These are phyloP conservation scores for Rhodofomes roseus DNA, from an alignment of 1,284 basidiomycete species.

Conservation along the genomic window DNA sequence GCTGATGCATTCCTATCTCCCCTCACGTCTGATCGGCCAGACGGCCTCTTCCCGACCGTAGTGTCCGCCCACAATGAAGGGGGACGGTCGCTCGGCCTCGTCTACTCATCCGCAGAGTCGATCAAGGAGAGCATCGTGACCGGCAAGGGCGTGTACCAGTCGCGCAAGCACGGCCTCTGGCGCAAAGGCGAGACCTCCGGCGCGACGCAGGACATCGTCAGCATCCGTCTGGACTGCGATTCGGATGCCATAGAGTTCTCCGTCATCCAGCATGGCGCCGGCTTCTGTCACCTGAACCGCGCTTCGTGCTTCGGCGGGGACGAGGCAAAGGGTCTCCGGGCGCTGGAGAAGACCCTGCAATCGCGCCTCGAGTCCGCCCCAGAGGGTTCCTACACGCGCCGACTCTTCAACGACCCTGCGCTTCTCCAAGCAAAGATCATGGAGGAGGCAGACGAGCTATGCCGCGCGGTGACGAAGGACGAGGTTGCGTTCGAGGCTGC, in stretches of 20 bases:
- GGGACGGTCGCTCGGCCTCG: conserved; percentile 85
- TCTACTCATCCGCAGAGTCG: conserved; percentile 93
- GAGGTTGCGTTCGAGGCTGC: conserved; percentile 97
- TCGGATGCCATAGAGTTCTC: conserved; percentile 89
- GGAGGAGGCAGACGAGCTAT: conserved; percentile 98
- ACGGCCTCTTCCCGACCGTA: conserved; percentile 92
- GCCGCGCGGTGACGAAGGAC: conserved; percentile 76
- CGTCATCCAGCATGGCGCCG: conserved; percentile 86
- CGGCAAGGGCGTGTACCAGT: conserved; percentile 94
- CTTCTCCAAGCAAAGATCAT: conserved; percentile 92
- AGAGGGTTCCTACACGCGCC: conserved; percentile 88
- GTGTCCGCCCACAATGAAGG: conserved; percentile 75
- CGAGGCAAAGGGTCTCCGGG: conserved; percentile 69
- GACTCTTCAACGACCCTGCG: conserved; percentile 82
- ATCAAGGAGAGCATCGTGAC: conserved; percentile 85
- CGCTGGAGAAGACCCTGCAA: conserved; percentile 80
- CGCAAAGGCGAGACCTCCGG: conserved; percentile 96
- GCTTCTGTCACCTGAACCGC: conserved; percentile 92
- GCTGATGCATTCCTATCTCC: conserved; percentile 86
- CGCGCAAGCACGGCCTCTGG: conserved; percentile 95
- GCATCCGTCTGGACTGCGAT: conserved; percentile 90
- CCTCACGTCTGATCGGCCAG: conserved; percentile 83
- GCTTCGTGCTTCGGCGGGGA: conserved; percentile 82
- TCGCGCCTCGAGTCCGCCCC: conserved; percentile 77
- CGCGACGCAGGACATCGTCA: conserved; percentile 85